These are phyloP conservation scores for Colletotrichum siamense DNA, from an alignment of 2,329 filamentous ascomycete genomes.

Conservation along the genomic window DNA sequence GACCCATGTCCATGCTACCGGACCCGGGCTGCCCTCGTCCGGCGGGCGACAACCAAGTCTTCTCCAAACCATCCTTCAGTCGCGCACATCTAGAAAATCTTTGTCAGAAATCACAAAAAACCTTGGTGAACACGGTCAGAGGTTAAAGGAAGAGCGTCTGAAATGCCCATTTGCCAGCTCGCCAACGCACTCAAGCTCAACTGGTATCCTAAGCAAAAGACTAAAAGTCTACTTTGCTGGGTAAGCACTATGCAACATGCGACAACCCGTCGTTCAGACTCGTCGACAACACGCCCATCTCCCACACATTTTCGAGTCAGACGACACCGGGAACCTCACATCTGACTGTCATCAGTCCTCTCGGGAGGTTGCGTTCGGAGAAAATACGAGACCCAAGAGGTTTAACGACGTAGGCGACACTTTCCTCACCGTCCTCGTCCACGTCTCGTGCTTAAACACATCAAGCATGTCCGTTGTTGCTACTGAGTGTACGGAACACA, in stretches of 20 bases:
- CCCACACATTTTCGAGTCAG: not conserved
- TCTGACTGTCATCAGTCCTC: not conserved
- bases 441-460: not conserved
- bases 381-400: not conserved
- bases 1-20: constrained; percentile 15
- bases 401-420: not conserved
- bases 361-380: constrained; percentile 1
- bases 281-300: not conserved
- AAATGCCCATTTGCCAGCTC: not conserved
- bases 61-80: not conserved
- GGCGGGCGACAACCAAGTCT: not conserved
- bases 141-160: not conserved
- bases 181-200: not conserved
- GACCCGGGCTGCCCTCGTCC: not conserved
- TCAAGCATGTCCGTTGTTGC: constrained; percentile 1
- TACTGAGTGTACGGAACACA: not conserved
- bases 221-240: not conserved
- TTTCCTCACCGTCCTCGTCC: not conserved
- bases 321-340: not conserved
- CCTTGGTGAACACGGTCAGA: not conserved
- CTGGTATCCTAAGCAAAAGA: not conserved
- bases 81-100: not conserved
- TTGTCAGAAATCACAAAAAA: constrained; percentile 21
- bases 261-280: not conserved
- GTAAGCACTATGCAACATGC: not conserved